phyloP scores from a whole-genome alignment of 2,329 filamentous ascomycete genomes.

The Peltaster fructicola region DNA sequence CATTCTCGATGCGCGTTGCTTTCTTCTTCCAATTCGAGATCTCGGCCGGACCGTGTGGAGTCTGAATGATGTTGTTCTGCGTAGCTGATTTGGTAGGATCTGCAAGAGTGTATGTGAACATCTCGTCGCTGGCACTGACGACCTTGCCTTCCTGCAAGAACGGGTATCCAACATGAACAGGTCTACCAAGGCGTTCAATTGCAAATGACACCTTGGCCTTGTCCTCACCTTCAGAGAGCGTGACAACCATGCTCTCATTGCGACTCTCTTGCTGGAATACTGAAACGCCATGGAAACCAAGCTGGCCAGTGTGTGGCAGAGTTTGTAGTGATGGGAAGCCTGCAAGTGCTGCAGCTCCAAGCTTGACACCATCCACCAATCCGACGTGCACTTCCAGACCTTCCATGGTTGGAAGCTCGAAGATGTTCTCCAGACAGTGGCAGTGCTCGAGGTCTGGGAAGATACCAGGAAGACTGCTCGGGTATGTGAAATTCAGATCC shows the following conservation, averaged over 20 bases:
- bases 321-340: conserved; percentile 86
- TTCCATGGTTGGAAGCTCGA: conserved; percentile 82
- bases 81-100: conserved; percentile 25
- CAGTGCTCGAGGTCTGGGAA: conserved; percentile 82
- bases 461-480: conserved; percentile 70
- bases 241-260: conserved; percentile 92
- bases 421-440: conserved; percentile 88
- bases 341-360: conserved; percentile 68
- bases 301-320: conserved; percentile 60
- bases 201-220: conserved; percentile 55
- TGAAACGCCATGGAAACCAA: conserved; percentile 78
- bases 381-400: conserved; percentile 74
- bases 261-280: conserved; percentile 93
- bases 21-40: conserved; percentile 75
- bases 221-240: conserved; percentile 55
- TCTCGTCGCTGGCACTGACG: conserved; percentile 72
- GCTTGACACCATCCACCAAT: conserved; percentile 64
- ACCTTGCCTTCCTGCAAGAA: conserved; percentile 92
- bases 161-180: conserved; percentile 82
- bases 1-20: conserved; percentile 62
- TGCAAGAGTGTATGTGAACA: conserved; percentile 70
- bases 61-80: conserved; percentile 39
- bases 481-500: conserved; percentile 64
- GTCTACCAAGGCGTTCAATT: conserved; percentile 63
- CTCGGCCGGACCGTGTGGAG: conserved; percentile 56